Base-by-base conservation (phyloP, 257 asterid genomes). In the Gentiana straminea region DNA sequence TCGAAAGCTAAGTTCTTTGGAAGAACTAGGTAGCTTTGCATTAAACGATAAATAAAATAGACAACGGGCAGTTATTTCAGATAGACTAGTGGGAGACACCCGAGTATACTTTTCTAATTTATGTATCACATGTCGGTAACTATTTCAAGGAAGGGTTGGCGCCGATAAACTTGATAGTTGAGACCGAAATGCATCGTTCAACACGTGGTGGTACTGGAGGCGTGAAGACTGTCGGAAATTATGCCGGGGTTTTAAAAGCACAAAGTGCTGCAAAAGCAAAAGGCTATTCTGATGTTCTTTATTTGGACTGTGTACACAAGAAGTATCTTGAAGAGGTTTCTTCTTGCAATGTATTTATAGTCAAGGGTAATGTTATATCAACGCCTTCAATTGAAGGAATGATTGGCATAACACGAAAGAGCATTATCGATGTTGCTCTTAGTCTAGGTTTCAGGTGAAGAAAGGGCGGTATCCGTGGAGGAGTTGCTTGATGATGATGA, bases 141-240 rank as follows among this genome's bases (percentile, higher is more conserved):
- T 88, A 87, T 59, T 92, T 92, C 75, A 88, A 92, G 97, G 97
- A 92, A 85, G 97, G 99, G 61, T 70, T 92, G 84, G 85, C 98
- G 38, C 97, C 98, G 39, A 85, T 92, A 60, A 77, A 92, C 71
- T 77, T 92, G 81, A 70, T 88, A 45, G 86, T 92, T 60, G 98
- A 88, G 80, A 85, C 94, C 35, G 94, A 92, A 64, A 67, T 83
- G 84, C 97, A 92, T 76, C 90, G 98, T 59, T 97, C 98, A 44
- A 80, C 97, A 49, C 98, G 95, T 60, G 98, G 98, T 49, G 98
- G 98, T 68, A 92, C 98, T 64, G 97, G 97, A 72, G 88, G 95
- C 48, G 84, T 92, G 64, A 92, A 92, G 83, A 84, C 95, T 32
- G 80, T 92, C 43, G 98, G 98, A 66, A 92, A 92, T 65, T 92